phyloP scores from a whole-genome alignment of 2,329 filamentous ascomycete species.

The Bipolaris cookei region DNA sequence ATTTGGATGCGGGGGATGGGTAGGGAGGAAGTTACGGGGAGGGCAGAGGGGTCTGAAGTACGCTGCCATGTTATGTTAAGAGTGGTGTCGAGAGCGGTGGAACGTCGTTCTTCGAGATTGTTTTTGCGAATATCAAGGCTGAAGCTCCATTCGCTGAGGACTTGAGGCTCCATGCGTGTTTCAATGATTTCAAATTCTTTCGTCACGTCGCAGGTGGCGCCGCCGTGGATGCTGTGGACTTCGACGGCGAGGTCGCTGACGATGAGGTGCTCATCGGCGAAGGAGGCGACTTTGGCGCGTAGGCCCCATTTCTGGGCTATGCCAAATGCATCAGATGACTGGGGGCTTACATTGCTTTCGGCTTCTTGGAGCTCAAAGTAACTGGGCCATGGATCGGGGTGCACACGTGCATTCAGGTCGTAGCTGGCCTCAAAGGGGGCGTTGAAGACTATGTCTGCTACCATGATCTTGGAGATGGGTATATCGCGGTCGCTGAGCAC shows the following conservation, averaged over 20 bases:
- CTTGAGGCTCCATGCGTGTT: conserved; percentile 65
- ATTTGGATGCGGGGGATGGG: conserved; percentile 81
- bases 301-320: conserved; percentile 83
- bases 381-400: conserved; percentile 82
- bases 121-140: conserved; percentile 75
- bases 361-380: conserved; percentile 72
- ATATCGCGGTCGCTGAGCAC: conserved; percentile 81
- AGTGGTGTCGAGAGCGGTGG: conserved; percentile 74
- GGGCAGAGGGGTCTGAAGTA: conserved; percentile 42
- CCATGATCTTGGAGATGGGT: conserved; percentile 74
- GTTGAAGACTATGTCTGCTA: conserved; percentile 73
- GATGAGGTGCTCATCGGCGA: conserved; percentile 68
- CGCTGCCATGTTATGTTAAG: conserved; percentile 81
- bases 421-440: conserved; percentile 92
- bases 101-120: conserved; percentile 80
- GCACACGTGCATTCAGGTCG: conserved; percentile 79
- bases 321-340: conserved; percentile 59
- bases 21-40: conserved; percentile 61
- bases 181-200: conserved; percentile 38
- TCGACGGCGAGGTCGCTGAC: conserved; percentile 70
- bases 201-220: conserved; percentile 61
- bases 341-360: conserved; percentile 39
- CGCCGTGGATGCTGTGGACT: conserved; percentile 66
- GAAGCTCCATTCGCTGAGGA: conserved; percentile 75
- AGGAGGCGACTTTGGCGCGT: conserved; percentile 73